Conservation (phyloP, 1,284 basidiomycete species). For the Lentinula novae-zelandiae region DNA sequence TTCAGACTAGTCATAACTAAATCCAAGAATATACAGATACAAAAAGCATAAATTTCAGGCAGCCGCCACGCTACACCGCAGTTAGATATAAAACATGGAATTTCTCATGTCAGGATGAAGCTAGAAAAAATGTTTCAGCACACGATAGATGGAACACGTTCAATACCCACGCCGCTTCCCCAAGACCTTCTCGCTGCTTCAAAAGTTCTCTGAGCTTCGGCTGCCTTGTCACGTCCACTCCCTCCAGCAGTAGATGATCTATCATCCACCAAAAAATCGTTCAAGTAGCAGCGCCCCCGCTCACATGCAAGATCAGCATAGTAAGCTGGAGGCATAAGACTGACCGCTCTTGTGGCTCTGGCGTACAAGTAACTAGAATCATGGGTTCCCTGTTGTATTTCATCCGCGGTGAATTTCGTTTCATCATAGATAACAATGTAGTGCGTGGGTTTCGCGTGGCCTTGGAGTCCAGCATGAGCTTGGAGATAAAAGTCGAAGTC, state of each 20-base stretch:
- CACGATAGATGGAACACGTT: background rate
- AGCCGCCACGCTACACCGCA: background rate
- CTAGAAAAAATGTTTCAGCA: background rate
- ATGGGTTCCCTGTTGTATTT: constrained; percentile 65
- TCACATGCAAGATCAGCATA: constrained; percentile 78
- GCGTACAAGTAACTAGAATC: constrained; percentile 66
- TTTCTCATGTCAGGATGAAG: background rate
- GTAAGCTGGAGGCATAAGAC: constrained; percentile 71
- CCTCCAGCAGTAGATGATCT: constrained; percentile 28
- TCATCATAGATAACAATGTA: constrained; percentile 76
- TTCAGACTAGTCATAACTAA: background rate
- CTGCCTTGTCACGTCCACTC: constrained; percentile 33
- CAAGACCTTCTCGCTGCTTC: constrained; percentile 50
- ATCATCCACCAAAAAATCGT: constrained; percentile 55
- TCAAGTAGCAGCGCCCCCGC: constrained; percentile 65
- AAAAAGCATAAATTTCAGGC: background rate
- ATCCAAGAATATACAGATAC: background rate
- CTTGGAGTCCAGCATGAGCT: constrained; percentile 68
- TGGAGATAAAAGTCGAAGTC: constrained; percentile 80
- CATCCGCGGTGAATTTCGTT: constrained; percentile 58
- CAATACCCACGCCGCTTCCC: constrained; percentile 52
- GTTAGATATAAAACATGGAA: background rate
- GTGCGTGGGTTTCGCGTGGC: constrained; percentile 64
- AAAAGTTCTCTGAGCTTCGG: constrained; percentile 44
- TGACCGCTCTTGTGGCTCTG: constrained; percentile 74